Percentiles rank a stretch among this genome's conserved stretches.
Evolutionary conservation across 257 asterid species (phyloP).

Genomic region (Gentiana macrophylla): DNA sequence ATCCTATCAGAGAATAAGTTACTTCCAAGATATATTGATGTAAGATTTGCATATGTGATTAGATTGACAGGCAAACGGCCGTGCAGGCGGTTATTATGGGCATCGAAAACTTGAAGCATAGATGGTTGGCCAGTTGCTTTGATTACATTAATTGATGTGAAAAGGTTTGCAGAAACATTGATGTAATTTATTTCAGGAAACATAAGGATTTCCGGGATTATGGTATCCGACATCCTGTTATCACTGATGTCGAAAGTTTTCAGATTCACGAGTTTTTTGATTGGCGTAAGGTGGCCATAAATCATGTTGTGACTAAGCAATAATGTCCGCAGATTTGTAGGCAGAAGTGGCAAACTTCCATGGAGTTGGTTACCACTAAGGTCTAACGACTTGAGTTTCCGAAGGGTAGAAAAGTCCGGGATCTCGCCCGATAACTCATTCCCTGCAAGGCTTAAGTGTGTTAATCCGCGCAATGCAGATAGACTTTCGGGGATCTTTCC

Average conservation of each 20-base stretch:
- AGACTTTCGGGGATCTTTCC: conserved; percentile 26
- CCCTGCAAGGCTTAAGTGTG: conserved; percentile 15
- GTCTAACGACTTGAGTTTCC: conserved; percentile 34
- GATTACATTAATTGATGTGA: conserved; percentile 19
- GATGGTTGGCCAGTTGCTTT: conserved; percentile 7
- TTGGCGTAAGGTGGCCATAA: conserved; percentile 21
- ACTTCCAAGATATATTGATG: conserved; percentile 26
- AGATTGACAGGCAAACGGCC: conserved; percentile 32
- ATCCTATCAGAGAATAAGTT: conserved; percentile 30
- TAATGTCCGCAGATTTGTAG: conserved; percentile 15
- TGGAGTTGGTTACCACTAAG: conserved; percentile 27
- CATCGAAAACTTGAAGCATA: conserved; percentile 20
- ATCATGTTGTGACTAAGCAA: conserved; percentile 23
- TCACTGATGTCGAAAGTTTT: conserved; percentile 26
- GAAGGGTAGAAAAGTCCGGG: conserved; percentile 27
- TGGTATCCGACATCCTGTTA: conserved; percentile 29
- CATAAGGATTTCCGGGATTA: conserved; percentile 18
- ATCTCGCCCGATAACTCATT: conserved; percentile 30
- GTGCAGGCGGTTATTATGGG: conserved; percentile 19
- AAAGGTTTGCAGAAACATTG: conserved; percentile 28
- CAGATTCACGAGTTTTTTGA: conserved; percentile 21
- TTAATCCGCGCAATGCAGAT: conserved; percentile 19
- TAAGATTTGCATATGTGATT: conserved; percentile 22
- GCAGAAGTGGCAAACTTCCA: conserved; percentile 31
- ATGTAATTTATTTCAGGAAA: conserved; percentile 18